phyloP scores from a whole-genome alignment of 2,329 filamentous ascomycete genomes.

The Chaetomium olivaceum region DNA sequence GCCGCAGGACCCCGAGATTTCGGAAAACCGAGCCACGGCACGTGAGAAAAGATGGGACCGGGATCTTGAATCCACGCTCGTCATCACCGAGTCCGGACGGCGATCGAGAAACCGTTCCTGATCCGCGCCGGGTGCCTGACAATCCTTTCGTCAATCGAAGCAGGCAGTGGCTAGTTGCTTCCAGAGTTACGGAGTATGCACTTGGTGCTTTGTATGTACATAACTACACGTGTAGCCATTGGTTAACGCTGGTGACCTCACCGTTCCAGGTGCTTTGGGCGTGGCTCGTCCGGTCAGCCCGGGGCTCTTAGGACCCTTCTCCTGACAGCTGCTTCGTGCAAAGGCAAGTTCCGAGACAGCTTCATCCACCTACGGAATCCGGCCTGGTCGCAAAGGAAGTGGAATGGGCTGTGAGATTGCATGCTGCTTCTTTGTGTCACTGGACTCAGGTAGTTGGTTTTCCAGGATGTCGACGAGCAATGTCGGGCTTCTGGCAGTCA shows the following conservation, averaged over 20 bases:
- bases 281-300: slow-evolving; percentile 3
- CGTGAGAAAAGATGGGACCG: slow-evolving; percentile 2
- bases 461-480: slow-evolving; percentile 6
- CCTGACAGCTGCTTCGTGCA: neutral
- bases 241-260: neutral
- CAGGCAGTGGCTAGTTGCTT: neutral
- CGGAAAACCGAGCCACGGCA: slow-evolving; percentile 12
- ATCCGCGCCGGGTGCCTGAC: slow-evolving; percentile 27
- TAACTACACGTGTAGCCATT: neutral
- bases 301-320: neutral
- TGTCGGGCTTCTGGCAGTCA: slow-evolving; percentile 14
- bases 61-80: neutral
- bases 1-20: slow-evolving; percentile 9
- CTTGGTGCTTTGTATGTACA: no score
- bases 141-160: slow-evolving; percentile 20
- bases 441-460: neutral
- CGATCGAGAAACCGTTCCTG: slow-evolving; percentile 23
- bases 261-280: neutral
- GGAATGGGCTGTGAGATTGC: slow-evolving; percentile 3
- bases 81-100: neutral
- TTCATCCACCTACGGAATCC: slow-evolving; percentile 6
- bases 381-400: slow-evolving; percentile 1
- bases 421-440: slow-evolving; percentile 4
- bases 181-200: no score
- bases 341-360: slow-evolving; percentile 22